Percentiles rank a stretch among this genome's conserved stretches.
Conservation (phyloP, 2,329 filamentous ascomycete species). For the Chrysoporthe puriensis region DNA sequence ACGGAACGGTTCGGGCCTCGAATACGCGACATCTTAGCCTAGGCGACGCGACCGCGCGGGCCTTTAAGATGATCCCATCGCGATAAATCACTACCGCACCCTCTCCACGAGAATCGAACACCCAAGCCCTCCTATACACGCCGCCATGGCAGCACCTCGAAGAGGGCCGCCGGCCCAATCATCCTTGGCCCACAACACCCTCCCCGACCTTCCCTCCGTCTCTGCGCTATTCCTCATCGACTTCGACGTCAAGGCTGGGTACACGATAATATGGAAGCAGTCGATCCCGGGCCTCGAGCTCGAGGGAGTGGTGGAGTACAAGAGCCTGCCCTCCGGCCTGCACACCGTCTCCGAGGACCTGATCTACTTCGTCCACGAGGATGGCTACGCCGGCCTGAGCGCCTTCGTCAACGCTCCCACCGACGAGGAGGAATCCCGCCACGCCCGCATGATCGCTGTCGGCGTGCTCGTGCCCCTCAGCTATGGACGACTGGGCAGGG, state of each 20-base stretch:
- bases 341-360: slow-evolving; percentile 88
- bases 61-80: slow-evolving; percentile 23
- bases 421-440: slow-evolving; percentile 74
- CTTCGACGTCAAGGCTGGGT: slow-evolving; percentile 92
- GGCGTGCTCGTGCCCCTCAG: slow-evolving; percentile 86
- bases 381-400: slow-evolving; percentile 81
- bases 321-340: slow-evolving; percentile 89
- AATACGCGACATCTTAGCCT: neutral
- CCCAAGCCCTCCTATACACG: neutral
- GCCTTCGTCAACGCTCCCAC: slow-evolving; percentile 87
- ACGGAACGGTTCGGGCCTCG: neutral
- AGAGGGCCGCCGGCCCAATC: slow-evolving; percentile 18
- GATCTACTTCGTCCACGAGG: slow-evolving; percentile 88
- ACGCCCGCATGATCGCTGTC: slow-evolving; percentile 91
- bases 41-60: slow-evolving; percentile 15
- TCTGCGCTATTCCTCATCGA: slow-evolving; percentile 86
- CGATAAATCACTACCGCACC: slow-evolving; percentile 12
- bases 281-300: slow-evolving; percentile 71
- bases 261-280: slow-evolving; percentile 87
- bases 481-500: slow-evolving; percentile 81
- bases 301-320: slow-evolving; percentile 91
- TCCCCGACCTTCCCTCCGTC: slow-evolving; percentile 61
- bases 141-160: slow-evolving; percentile 24
- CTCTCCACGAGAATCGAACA: neutral
- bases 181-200: slow-evolving; percentile 31